Evolutionary conservation across 2,329 filamentous ascomycete genomes (phyloP).

Genomic region (Ceratocystis lukuohia): DNA sequence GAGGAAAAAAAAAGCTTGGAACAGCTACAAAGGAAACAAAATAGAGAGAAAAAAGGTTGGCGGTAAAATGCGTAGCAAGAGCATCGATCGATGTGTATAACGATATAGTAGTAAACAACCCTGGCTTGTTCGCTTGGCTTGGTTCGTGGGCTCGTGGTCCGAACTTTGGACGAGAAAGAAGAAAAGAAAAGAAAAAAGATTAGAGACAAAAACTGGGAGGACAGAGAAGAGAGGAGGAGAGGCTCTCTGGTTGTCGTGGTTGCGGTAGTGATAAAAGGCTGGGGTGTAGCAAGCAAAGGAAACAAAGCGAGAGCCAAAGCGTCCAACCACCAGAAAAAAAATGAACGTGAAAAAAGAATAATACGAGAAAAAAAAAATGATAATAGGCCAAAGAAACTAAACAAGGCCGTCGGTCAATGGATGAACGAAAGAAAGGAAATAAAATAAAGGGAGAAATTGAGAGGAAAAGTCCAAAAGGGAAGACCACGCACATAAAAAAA

Average conservation of each 20-base stretch:
- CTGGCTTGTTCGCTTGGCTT: neutral
- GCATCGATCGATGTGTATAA: neutral
- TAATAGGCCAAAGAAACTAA: neutral
- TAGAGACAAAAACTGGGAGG: neutral
- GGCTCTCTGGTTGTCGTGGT: constrained; percentile 8
- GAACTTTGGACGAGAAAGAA: neutral
- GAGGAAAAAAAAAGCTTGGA: neutral
- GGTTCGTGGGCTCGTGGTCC: neutral
- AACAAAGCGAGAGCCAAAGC: constrained; percentile 8
- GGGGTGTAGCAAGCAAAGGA: constrained; percentile 7
- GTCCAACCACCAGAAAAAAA: constrained; percentile 10
- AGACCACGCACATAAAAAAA: neutral
- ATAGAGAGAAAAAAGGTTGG: neutral
- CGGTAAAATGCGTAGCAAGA: neutral
- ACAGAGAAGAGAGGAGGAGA: neutral
- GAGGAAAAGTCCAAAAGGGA: neutral
- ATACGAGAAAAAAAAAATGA: neutral
- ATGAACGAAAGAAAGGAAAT: neutral
- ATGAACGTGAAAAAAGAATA: neutral
- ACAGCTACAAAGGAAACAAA: constrained; percentile 7
- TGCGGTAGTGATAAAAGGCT: constrained; percentile 15
- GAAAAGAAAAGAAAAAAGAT: neutral
- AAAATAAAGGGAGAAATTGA: neutral
- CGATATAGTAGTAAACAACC: constrained; percentile 7
- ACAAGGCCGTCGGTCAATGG: no score